Conservation (phyloP, 805 yeast species). For the Hanseniaspora taiwanica region DNA sequence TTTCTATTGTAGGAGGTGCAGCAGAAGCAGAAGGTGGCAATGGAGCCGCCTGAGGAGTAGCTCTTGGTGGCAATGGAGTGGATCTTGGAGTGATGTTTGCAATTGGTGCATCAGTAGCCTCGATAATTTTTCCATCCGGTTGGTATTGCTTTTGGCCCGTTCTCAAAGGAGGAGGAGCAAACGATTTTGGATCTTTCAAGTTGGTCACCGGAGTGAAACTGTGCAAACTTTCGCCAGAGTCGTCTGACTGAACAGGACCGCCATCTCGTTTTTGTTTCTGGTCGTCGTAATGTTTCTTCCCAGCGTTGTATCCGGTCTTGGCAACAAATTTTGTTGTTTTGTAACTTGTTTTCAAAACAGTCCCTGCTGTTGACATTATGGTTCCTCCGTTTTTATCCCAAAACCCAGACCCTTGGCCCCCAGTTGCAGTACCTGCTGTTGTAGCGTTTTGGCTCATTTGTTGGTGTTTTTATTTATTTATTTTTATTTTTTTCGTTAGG, state of each 20-base stretch:
- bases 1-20: too few species aligned
- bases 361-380: slow-evolving; percentile 23
- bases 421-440: background rate
- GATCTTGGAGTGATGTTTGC: slow-evolving; percentile 7
- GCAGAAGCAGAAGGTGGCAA: too few species aligned
- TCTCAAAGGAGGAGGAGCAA: slow-evolving; percentile 5
- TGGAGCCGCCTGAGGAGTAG: too few species aligned
- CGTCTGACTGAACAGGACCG: slow-evolving; percentile 5
- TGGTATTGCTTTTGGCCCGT: slow-evolving; percentile 8
- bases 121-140: slow-evolving; percentile 1
- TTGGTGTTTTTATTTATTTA: background rate
- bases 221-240: slow-evolving; percentile 1
- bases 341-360: slow-evolving; percentile 26
- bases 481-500: too few species aligned
- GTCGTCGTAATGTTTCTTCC: slow-evolving; percentile 22
- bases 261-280: slow-evolving; percentile 9
- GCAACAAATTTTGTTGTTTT: slow-evolving; percentile 29
- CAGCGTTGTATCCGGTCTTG: slow-evolving; percentile 28
- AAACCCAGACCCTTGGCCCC: slow-evolving; percentile 17
- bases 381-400: slow-evolving; percentile 32
- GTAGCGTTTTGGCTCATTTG: background rate
- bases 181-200: background rate
- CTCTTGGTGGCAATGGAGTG: too few species aligned
- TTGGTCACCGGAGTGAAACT: slow-evolving; percentile 5
- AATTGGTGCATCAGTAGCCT: slow-evolving; percentile 5